These are phyloP conservation scores for Xylariomycetidae sp. DNA, from an alignment of 2,329 filamentous ascomycete genomes.

Conservation along the genomic window DNA sequence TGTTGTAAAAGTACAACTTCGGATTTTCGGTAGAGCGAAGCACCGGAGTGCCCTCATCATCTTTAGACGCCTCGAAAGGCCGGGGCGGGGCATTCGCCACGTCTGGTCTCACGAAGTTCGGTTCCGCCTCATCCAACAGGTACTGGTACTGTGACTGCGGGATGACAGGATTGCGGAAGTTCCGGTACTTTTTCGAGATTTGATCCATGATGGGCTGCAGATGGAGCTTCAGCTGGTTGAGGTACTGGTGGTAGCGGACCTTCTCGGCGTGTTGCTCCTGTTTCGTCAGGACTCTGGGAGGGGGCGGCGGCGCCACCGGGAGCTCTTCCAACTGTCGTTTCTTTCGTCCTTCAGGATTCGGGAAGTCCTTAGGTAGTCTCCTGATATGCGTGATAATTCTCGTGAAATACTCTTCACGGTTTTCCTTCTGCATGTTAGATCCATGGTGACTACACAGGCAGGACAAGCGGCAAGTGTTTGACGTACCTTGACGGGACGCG, in stretches of 20 bases:
- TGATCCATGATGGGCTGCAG: conserved; percentile 97
- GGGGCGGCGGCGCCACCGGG: conserved; percentile 65
- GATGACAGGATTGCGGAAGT: conserved; percentile 77
- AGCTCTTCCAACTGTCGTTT: conserved; percentile 75
- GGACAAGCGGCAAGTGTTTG: background rate
- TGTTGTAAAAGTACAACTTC: conserved; percentile 92
- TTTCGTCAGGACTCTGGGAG: conserved; percentile 63
- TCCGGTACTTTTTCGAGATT: conserved; percentile 82
- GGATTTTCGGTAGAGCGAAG: conserved; percentile 67
- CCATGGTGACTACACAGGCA: conserved; percentile 2
- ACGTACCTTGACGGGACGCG: conserved; percentile 57
- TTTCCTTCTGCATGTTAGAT: conserved; percentile 34
- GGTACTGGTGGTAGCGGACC: conserved; percentile 72
- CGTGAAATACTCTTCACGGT: conserved; percentile 75
- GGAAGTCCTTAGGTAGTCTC: conserved; percentile 78
- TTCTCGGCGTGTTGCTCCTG: conserved; percentile 75
- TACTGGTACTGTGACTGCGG: conserved; percentile 70
- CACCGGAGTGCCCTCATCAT: conserved; percentile 72
- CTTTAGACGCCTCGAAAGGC: conserved; percentile 73
- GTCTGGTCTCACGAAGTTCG: conserved; percentile 58
- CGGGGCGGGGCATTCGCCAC: conserved; percentile 52
- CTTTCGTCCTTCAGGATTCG: conserved; percentile 79
- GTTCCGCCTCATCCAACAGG: conserved; percentile 76
- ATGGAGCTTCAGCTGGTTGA: conserved; percentile 82
- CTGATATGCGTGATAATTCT: conserved; percentile 69